phyloP scores from a whole-genome alignment of 176 grass and related monocot genomes.

The Eleusine coracana region DNA sequence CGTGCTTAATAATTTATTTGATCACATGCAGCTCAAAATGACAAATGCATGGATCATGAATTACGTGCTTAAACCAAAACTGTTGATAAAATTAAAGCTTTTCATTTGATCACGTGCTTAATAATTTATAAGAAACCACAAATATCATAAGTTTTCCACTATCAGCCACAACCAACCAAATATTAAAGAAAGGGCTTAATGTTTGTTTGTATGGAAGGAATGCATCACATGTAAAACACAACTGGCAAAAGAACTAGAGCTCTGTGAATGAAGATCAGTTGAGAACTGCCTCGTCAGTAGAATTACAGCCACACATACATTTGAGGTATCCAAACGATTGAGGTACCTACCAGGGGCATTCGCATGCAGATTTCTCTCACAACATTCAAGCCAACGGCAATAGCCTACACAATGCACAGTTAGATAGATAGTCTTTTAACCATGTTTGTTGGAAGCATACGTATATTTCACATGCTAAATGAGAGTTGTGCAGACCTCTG shows the following conservation, averaged over 20 bases:
- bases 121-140: background rate
- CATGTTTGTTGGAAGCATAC: constrained; percentile 2
- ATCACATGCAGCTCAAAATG: background rate
- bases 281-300: background rate
- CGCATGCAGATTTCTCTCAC: constrained; percentile 93
- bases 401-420: constrained; percentile 57
- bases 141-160: constrained; percentile 21
- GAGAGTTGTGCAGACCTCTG: constrained; percentile 63
- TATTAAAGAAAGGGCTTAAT: background rate
- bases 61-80: no score
- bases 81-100: background rate
- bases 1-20: constrained; percentile 17
- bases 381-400: constrained; percentile 93
- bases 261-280: background rate
- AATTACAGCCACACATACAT: constrained; percentile 13
- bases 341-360: constrained; percentile 79
- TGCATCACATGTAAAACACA: background rate
- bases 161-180: background rate
- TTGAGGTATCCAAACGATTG: constrained; percentile 35
- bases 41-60: no score
- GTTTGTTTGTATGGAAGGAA: background rate
- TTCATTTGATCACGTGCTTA: constrained; percentile 8
- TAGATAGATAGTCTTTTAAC: constrained; percentile 1
- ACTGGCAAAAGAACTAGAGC: background rate
- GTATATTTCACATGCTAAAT: constrained; percentile 11